Evolutionary conservation across 176 grass and related monocot genomes (phyloP).

Genomic region (Urochloa ruziziensis): DNA sequence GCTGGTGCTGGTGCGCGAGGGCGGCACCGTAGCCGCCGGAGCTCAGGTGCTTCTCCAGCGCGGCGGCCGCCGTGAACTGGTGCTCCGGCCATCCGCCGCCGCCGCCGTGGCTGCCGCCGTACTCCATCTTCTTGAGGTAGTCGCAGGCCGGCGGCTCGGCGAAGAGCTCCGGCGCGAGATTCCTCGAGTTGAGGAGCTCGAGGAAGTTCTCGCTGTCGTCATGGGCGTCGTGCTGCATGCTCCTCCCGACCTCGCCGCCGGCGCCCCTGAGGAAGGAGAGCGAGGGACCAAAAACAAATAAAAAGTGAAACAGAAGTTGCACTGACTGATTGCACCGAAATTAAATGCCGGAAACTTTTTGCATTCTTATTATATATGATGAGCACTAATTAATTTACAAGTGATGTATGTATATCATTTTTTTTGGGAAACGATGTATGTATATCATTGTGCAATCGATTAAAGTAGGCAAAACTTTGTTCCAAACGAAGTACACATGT

Average conservation of each 20-base stretch:
- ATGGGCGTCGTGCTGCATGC: constrained; percentile 48
- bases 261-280: constrained; percentile 42
- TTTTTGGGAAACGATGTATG: too few relatives aligned
- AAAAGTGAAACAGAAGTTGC: background rate
- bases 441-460: constrained; percentile 37
- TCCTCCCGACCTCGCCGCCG: constrained; percentile 48
- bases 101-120: constrained; percentile 11
- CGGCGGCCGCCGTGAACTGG: constrained; percentile 33
- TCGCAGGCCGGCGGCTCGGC: constrained; percentile 67
- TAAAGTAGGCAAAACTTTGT: constrained; percentile 10
- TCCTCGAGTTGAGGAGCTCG: constrained; percentile 66
- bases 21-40: constrained; percentile 2
- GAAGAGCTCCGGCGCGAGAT: constrained; percentile 57
- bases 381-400: background rate
- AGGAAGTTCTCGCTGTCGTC: constrained; percentile 72
- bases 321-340: background rate
- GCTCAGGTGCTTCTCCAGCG: constrained; percentile 46
- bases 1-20: constrained; percentile 20
- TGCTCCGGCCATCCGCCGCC: constrained; percentile 37
- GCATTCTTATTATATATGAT: background rate
- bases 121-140: constrained; percentile 91
- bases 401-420: background rate
- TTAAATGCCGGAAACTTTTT: background rate
- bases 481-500: background rate
- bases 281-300: background rate